Conservation (phyloP, 305 asterid genomes). For the Withania somnifera region DNA sequence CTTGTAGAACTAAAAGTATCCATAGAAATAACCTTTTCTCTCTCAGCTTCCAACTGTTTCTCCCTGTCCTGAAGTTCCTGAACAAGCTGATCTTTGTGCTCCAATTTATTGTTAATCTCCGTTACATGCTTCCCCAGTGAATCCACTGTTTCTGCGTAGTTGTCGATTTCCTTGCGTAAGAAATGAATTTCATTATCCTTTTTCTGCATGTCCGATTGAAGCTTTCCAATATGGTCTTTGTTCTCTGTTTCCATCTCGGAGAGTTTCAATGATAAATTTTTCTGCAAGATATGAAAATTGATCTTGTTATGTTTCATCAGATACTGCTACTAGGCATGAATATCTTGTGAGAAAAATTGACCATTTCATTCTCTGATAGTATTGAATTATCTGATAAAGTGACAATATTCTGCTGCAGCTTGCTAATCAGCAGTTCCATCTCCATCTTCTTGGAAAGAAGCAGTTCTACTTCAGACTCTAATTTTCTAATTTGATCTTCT, state of each 20-base stretch:
- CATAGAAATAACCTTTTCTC: conserved; percentile 44
- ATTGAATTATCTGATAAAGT: conserved; percentile 45
- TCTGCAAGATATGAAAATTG: conserved; percentile 47
- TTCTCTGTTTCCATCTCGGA: conserved; percentile 57
- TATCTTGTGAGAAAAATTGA: conserved; percentile 22
- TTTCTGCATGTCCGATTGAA: conserved; percentile 44
- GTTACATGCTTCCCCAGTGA: conserved; percentile 49
- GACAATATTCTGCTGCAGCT: conserved; percentile 47
- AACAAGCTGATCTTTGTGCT: conserved; percentile 58
- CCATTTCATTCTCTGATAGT: conserved; percentile 64
- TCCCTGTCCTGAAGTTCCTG: conserved; percentile 49
- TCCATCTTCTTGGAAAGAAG: conserved; percentile 55
- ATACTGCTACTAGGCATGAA: conserved; percentile 15
- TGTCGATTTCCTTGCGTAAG: conserved; percentile 47
- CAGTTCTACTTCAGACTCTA: conserved; percentile 57
- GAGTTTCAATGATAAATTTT: conserved; percentile 48
- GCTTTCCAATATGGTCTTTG: conserved; percentile 44
- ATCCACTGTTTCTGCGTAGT: conserved; percentile 32
- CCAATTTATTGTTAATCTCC: conserved; percentile 43
- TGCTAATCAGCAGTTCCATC: conserved; percentile 46
- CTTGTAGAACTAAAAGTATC: conserved; percentile 7
- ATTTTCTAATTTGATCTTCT: conserved; percentile 59
- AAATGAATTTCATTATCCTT: conserved; percentile 57
- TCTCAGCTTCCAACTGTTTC: conserved; percentile 57
- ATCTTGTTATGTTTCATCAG: conserved; percentile 12